phyloP scores from a whole-genome alignment of 2,329 filamentous ascomycete species.

The Colletotrichum cordylinicola region DNA sequence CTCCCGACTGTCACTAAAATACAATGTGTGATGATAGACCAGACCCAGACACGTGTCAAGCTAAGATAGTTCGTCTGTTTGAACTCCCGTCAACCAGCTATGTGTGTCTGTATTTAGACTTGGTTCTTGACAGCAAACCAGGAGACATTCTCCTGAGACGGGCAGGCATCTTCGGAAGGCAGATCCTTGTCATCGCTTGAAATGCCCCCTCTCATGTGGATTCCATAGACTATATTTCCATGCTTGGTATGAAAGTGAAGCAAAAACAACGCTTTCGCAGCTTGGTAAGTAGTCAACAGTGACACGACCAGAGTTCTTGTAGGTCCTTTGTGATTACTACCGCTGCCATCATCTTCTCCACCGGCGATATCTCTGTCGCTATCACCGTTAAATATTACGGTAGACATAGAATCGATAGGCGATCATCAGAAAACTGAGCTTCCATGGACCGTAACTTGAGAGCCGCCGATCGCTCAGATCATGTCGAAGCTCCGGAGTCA shows the following conservation, averaged over 20 bases:
- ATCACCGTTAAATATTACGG: accelerated
- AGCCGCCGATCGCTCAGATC: not conserved
- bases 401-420: not conserved
- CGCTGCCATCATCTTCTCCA: not conserved
- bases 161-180: not conserved
- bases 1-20: not conserved
- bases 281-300: not conserved
- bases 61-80: not conserved
- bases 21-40: not conserved
- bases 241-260: not conserved
- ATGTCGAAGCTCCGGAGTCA: not conserved
- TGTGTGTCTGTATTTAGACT: accelerated
- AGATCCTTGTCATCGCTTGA: not conserved
- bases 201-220: not conserved
- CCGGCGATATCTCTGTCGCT: not conserved
- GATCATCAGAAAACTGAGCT: not conserved
- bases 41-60: not conserved
- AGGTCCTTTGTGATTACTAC: not conserved
- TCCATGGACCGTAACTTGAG: not conserved
- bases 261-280: not conserved
- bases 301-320: not conserved
- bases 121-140: not conserved
- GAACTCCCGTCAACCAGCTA: not conserved
- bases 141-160: not conserved
- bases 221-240: not conserved